Percentiles rank a stretch among this genome's conserved stretches.
These are phyloP conservation scores for Coemansia sp. DNA, from an alignment of 192 early-diverging fungal genomes.

Conservation along the genomic window DNA sequence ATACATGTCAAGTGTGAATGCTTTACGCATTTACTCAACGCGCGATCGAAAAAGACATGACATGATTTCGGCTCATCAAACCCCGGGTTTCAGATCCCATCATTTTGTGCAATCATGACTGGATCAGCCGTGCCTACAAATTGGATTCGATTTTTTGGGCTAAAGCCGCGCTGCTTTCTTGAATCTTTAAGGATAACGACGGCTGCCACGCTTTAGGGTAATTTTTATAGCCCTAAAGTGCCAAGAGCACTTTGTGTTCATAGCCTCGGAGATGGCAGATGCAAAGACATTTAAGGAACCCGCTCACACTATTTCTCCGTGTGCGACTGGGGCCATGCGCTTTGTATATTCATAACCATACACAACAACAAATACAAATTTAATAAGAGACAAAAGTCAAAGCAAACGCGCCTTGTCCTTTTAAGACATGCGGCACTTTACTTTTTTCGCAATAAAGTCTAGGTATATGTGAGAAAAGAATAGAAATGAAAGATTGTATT, in stretches of 20 bases:
- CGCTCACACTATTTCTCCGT: constrained; percentile 20
- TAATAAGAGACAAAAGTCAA: not conserved
- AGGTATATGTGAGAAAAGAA: not conserved
- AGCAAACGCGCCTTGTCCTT: not conserved
- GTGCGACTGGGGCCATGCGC: constrained; percentile 38
- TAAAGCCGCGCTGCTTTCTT: constrained; percentile 4
- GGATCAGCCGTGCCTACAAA: constrained; percentile 7
- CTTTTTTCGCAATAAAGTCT: not conserved
- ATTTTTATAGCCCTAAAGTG: constrained; percentile 38
- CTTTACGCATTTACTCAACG: not conserved
- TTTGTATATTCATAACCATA: constrained; percentile 25
- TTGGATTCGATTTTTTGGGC: not conserved
- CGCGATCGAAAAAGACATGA: not conserved
- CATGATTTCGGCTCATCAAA: not conserved
- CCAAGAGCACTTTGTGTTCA: constrained; percentile 25
- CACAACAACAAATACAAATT: not conserved
- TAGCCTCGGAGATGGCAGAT: constrained; percentile 51
- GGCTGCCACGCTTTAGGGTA: constrained; percentile 50
- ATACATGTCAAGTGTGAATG: not conserved
- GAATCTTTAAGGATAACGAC: constrained; percentile 38
- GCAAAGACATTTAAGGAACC: constrained; percentile 48
- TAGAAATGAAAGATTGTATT: not conserved
- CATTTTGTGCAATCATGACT: not conserved
- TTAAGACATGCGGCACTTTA: not conserved
- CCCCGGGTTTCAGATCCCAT: constrained; percentile 1